Evolutionary conservation across 352 stramenopile species (phyloP).

Genomic region (Globisporangium paddicum): DNA sequence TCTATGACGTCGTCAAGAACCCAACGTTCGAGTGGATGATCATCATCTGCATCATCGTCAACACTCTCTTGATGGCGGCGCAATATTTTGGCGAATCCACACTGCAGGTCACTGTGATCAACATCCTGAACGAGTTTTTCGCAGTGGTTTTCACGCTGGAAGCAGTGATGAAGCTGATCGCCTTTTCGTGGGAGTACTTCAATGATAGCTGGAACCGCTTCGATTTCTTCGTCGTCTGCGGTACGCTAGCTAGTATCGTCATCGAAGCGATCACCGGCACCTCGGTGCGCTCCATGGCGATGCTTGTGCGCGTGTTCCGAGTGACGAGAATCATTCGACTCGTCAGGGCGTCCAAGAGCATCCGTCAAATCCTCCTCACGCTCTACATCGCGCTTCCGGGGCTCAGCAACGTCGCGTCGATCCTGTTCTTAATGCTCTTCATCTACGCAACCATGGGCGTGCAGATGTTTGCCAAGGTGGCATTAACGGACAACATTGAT

Average conservation of each 20-base stretch:
- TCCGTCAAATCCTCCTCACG: slow-evolving; percentile 89
- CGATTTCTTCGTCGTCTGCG: slow-evolving; percentile 79
- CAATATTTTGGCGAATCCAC: slow-evolving; percentile 82
- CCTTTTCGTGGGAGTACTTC: slow-evolving; percentile 80
- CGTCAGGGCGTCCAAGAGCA: slow-evolving; percentile 82
- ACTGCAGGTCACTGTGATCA: slow-evolving; percentile 47
- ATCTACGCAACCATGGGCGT: slow-evolving; percentile 92
- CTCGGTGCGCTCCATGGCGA: slow-evolving; percentile 70
- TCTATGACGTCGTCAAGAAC: slow-evolving; percentile 67
- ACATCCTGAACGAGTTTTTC: slow-evolving; percentile 83
- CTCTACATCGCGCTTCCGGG: slow-evolving; percentile 87
- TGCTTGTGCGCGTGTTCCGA: slow-evolving; percentile 89
- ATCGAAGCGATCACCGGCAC: slow-evolving; percentile 50
- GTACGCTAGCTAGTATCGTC: slow-evolving; percentile 57
- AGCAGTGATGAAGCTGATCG: slow-evolving; percentile 82
- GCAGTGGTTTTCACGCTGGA: slow-evolving; percentile 87
- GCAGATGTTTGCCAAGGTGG: slow-evolving; percentile 90
- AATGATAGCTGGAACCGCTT: slow-evolving; percentile 87
- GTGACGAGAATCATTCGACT: slow-evolving; percentile 84
- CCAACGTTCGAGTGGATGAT: slow-evolving; percentile 85
- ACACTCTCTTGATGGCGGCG: slow-evolving; percentile 86
- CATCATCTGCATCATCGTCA: slow-evolving; percentile 88
- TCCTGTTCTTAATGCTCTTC: slow-evolving; percentile 92
- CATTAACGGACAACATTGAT: slow-evolving; percentile 67
- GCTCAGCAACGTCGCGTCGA: slow-evolving; percentile 88